Evolutionary conservation across 352 stramenopile species (phyloP).

Genomic region (Phytophthora europaea): DNA sequence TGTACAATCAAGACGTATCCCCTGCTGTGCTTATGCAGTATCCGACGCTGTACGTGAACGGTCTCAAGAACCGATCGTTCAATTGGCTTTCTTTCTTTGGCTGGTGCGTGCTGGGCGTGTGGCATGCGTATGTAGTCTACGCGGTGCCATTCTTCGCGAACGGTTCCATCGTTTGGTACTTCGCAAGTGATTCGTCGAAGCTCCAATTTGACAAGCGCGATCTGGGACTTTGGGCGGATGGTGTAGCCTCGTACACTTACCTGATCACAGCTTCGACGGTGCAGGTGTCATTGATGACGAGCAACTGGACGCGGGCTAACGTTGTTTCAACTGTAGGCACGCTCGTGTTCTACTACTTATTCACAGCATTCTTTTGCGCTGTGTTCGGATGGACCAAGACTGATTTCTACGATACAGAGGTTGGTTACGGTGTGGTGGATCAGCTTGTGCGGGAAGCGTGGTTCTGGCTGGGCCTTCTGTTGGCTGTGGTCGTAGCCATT

Average conservation of each 20-base stretch:
- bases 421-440: conserved; percentile 69
- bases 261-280: conserved; percentile 88
- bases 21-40: conserved; percentile 92
- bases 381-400: conserved; percentile 79
- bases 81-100: conserved; percentile 92
- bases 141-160: conserved; percentile 88
- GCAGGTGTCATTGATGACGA: conserved; percentile 90
- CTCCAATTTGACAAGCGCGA: conserved; percentile 78
- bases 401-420: conserved; percentile 86
- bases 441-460: conserved; percentile 76
- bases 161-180: conserved; percentile 88
- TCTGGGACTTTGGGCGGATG: conserved; percentile 81
- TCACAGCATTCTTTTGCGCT: conserved; percentile 87
- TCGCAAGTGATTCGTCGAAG: conserved; percentile 57
- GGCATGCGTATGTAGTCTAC: conserved; percentile 91
- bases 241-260: conserved; percentile 88
- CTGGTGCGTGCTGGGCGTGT: conserved; percentile 87
- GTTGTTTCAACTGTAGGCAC: conserved; percentile 79
- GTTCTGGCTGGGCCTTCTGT: conserved; percentile 87
- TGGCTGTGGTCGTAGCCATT: conserved; percentile 65
- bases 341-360: conserved; percentile 88
- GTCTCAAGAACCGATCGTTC: conserved; percentile 90
- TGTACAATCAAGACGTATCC: conserved; percentile 94
- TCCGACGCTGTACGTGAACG: conserved; percentile 90
- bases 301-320: conserved; percentile 89